Base-by-base conservation (phyloP, 306 rosid species). In the Corylus americana region DNA sequence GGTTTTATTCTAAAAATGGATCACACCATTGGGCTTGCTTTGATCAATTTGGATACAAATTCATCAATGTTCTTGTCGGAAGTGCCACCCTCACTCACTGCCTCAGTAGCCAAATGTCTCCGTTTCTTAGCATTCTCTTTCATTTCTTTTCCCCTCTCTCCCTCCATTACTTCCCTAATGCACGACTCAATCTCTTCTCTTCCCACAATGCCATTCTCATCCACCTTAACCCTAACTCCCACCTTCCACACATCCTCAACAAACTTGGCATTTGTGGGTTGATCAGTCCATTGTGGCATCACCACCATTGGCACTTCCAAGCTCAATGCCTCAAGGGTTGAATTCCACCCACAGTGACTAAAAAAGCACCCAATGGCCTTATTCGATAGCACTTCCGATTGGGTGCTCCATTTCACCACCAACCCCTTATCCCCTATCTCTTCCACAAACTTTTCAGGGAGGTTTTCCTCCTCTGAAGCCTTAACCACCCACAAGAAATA, bases 201-300 rank as follows among this genome's bases (percentile, higher is more conserved):
- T 17, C 62, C 63, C 5, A 64, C 75, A 44, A 29, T 2, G 10
- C 39, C 64, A 53, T 71, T 11, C 11, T 71, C 75, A 12, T 78
- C 35, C 3, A 31, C 35, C 35, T 31, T 31, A 31, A 31, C 35
- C 35, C 35, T 31, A 31, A 31, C 35, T 31, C 35, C 35, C 35
- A 31, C 35, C 35, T 31, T 31, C 35, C 35, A 31, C 35, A 71
- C 77, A 29, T 78, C 82, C 12, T 47, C 49, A 8, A 78, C 1
- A 13, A 71, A 78, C 71, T 78, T 78, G 2, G 71, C 77, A 59
- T 78, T 42, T 7, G 82, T 58, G 7, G 53, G 18, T 47, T 78
- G 82, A 13, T 78, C 82, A 0, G 77, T 74, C 82, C 82, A 78
- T 11, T 78, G 82, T 14, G 82, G 77, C 57, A 78, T 69, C 5